Base-by-base conservation (phyloP, 2,329 filamentous ascomycete species). In the Xylogone sp. region DNA sequence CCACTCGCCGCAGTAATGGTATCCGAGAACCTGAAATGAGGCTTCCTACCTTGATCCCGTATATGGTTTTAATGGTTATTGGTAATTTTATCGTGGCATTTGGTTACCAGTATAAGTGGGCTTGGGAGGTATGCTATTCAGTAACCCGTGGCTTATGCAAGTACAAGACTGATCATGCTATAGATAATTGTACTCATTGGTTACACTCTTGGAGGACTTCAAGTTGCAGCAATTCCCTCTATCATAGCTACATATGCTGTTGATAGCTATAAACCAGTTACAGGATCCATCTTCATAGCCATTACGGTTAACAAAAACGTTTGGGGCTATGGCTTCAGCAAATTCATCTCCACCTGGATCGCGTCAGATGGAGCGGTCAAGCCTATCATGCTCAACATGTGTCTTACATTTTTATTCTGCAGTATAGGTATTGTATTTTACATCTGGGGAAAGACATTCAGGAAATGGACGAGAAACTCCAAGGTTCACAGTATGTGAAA, bases 1-100 rank as follows among this genome's bases (percentile, higher is more conserved):
- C 75, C n/a, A 82, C 79, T 0, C 68, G 65, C 48, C 69, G 70
- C 42, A 83, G 82, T 55, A 70, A 73, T 5, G 80, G 80, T 5
- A 71, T 83, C 22, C 70, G 79, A 12, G 74, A 81, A 46, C 77
- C 80, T 0, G 78, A 82, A 59, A 82, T 83, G 78, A 71, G 80
- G n/a, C 64, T 83, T 3, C 78, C 78, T 1, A 56, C 55, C 13
- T 8, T 31, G 27, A 31, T 31, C 13, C 27, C 27, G 7, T 31
- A 31, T 13, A 13, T 31, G 13, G 13, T 31, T 31, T 8, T 31
- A 8, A 31, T 13, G 8, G 27, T 31, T 31, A 31, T 31, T 31
- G 27, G 27, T 8, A 31, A 13, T 31, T 31, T 31, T 13, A 13
- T 31, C 7, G 13, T 31, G 27, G 27, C 27, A 31, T 31, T 31